Evolutionary conservation across 2,329 filamentous ascomycete genomes (phyloP).

Genomic region (Colletotrichum kahawae): DNA sequence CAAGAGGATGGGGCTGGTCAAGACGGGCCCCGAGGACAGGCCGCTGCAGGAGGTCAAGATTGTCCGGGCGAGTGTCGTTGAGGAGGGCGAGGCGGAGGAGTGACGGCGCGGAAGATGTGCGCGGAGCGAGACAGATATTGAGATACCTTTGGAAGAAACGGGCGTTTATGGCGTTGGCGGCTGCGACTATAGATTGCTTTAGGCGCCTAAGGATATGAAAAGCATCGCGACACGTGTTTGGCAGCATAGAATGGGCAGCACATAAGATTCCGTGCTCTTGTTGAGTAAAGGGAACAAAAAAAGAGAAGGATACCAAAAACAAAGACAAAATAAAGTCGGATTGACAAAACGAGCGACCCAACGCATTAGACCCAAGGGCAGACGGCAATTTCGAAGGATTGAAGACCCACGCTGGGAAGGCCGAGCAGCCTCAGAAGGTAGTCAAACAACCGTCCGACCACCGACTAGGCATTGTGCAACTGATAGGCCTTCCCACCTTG

Average conservation of each 20-base stretch:
- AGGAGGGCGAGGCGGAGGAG: slow-evolving; percentile 51
- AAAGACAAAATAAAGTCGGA: neutral
- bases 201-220: neutral
- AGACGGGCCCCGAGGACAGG: slow-evolving; percentile 80
- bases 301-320: neutral
- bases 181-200: neutral
- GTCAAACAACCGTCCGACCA: neutral
- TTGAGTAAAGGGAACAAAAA: neutral
- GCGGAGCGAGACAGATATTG: neutral
- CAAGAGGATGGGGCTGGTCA: slow-evolving; percentile 85
- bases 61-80: slow-evolving; percentile 71
- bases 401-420: neutral
- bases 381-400: neutral
- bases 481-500: neutral
- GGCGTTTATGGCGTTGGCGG: neutral
- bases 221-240: neutral
- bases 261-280: neutral
- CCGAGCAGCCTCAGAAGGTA: neutral
- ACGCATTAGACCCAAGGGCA: neutral
- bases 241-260: neutral
- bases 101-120: neutral
- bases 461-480: neutral
- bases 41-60: slow-evolving; percentile 86
- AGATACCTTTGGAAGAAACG: neutral
- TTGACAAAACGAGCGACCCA: neutral